These are phyloP conservation scores for Suillus hirtellus DNA, from an alignment of 768 basidiomycete species.

Conservation along the genomic window DNA sequence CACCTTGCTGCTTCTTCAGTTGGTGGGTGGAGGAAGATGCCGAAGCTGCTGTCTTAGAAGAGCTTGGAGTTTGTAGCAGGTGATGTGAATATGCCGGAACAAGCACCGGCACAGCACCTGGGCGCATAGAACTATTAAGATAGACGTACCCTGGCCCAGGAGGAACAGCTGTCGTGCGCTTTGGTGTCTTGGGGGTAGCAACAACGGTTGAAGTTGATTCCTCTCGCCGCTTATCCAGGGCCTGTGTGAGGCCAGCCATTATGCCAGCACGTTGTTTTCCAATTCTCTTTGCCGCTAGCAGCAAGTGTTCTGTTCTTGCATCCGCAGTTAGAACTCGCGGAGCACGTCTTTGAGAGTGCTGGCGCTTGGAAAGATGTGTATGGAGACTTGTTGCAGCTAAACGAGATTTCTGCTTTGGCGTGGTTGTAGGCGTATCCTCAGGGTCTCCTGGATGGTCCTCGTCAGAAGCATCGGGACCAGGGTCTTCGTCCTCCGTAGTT, in stretches of 20 bases:
- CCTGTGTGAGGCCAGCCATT: constrained; percentile 50
- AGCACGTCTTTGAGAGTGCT: constrained; percentile 26
- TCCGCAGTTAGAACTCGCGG: constrained; percentile 49
- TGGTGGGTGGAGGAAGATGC: constrained; percentile 22
- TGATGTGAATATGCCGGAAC: constrained; percentile 30
- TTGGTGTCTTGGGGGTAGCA: constrained; percentile 29
- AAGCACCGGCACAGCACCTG: constrained; percentile 30
- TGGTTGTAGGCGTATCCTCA: constrained; percentile 24
- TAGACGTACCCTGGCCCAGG: constrained; percentile 33
- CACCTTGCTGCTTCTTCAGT: constrained; percentile 19
- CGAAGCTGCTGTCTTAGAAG: constrained; percentile 32
- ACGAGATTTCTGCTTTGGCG: constrained; percentile 25
- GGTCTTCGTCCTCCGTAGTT: constrained; percentile 28
- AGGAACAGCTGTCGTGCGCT: constrained; percentile 29
- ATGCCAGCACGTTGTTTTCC: constrained; percentile 61
- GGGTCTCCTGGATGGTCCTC: constrained; percentile 26
- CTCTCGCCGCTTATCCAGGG: constrained; percentile 28
- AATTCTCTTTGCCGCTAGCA: constrained; percentile 69
- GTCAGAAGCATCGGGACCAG: constrained; percentile 24
- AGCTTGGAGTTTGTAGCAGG: constrained; percentile 32
- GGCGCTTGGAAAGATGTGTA: constrained; percentile 25
- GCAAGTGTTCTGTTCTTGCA: constrained; percentile 68
- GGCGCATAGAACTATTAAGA: constrained; percentile 26
- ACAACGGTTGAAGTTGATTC: constrained; percentile 25
- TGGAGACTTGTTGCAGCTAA: constrained; percentile 20